These are phyloP conservation scores for Geosiphon pyriformis DNA, from an alignment of 192 early-diverging fungal species.

Conservation along the genomic window DNA sequence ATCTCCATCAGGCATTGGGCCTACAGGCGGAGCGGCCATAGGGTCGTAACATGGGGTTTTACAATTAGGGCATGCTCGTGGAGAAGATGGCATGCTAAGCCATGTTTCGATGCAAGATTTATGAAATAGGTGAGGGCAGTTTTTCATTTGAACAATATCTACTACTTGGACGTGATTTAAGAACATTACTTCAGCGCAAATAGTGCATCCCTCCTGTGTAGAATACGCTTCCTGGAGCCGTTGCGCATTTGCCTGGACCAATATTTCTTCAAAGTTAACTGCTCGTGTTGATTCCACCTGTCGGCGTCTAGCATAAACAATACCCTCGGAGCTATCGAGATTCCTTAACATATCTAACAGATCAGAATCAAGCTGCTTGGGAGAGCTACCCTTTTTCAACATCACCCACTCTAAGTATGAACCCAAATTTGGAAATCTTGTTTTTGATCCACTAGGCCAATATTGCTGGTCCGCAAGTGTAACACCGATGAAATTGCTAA, in stretches of 20 bases:
- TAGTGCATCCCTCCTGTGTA: constrained; percentile 9
- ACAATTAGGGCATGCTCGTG: constrained; percentile 15
- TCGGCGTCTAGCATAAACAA: neutral
- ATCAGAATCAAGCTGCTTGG: neutral
- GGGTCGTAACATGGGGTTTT: constrained; percentile 18
- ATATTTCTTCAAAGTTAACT: neutral
- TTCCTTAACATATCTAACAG: constrained; percentile 4
- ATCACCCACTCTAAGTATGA: constrained; percentile 13
- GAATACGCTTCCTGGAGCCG: constrained; percentile 5
- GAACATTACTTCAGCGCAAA: constrained; percentile 5
- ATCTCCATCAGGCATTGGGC: constrained; percentile 33
- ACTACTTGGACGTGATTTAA: neutral
- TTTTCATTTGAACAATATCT: constrained; percentile 15
- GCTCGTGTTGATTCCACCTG: constrained; percentile 2
- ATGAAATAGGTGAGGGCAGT: constrained; percentile 17
- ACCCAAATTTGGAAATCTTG: neutral
- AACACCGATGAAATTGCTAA: neutral
- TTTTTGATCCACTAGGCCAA: neutral
- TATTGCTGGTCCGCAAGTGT: constrained; percentile 1
- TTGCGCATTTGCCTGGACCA: neutral
- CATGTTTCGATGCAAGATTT: constrained; percentile 17
- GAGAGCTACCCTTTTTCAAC: neutral
- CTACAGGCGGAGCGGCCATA: constrained; percentile 18
- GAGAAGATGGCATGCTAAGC: constrained; percentile 13
- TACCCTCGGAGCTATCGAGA: constrained; percentile 5